Percentiles rank a stretch among this genome's conserved stretches.
These are phyloP conservation scores for Arthrocladium fulminans DNA, from an alignment of 2,329 filamentous ascomycete genomes.

Conservation along the genomic window DNA sequence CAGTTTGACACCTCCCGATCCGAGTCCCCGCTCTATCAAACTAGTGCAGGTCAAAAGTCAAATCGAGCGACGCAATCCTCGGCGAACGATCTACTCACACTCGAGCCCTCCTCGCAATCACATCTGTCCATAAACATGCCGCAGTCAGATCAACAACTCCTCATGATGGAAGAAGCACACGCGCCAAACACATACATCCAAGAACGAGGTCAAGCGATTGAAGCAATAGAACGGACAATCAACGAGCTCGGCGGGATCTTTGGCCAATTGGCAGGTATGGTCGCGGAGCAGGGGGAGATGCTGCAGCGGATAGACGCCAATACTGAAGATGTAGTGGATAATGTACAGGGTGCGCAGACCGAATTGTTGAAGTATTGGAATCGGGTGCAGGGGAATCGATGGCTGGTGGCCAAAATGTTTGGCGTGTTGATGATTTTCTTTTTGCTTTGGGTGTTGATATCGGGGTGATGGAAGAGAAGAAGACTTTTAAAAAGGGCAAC, in stretches of 20 bases:
- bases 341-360: conserved; percentile 91
- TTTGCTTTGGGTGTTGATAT: conserved; percentile 62
- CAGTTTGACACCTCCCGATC: conserved; percentile 58
- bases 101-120: conserved; percentile 58
- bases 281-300: conserved; percentile 94
- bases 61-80: conserved; percentile 53
- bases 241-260: conserved; percentile 86
- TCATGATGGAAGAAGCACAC: conserved; percentile 89
- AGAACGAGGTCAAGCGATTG: conserved; percentile 88
- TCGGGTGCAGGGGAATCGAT: conserved; percentile 85
- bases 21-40: conserved; percentile 78
- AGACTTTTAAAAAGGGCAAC: too few species aligned
- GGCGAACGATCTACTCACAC: conserved; percentile 62
- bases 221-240: conserved; percentile 93
- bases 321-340: conserved; percentile 95
- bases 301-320: conserved; percentile 86
- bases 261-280: conserved; percentile 90
- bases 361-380: conserved; percentile 97
- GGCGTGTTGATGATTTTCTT: conserved; percentile 84
- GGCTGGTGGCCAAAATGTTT: conserved; percentile 77
- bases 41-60: conserved; percentile 49
- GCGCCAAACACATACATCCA: conserved; percentile 82
- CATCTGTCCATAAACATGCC: conserved; percentile 39
- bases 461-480: conserved; percentile 23
- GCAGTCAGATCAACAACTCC: conserved; percentile 73